Conservation (phyloP, 352 stramenopile genomes). For the Pythium brachiatum region DNA sequence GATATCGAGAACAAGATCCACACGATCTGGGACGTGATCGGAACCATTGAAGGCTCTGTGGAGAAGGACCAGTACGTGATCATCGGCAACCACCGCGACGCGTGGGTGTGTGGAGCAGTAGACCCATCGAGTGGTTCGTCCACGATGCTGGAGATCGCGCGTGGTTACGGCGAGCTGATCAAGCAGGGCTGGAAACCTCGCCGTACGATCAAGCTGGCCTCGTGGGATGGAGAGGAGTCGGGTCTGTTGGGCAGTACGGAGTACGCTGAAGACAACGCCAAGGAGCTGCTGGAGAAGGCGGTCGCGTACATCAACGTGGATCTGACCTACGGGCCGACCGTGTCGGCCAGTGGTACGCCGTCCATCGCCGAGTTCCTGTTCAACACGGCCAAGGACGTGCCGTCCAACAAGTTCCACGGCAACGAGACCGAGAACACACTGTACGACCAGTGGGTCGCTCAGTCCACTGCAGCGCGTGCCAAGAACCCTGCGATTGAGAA, state of each 20-base stretch:
- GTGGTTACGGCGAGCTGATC: slow-evolving; percentile 56
- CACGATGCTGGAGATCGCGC: slow-evolving; percentile 78
- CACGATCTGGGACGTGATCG: slow-evolving; percentile 86
- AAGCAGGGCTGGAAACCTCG: slow-evolving; percentile 62
- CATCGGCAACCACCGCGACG: slow-evolving; percentile 90
- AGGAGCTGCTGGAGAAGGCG: slow-evolving; percentile 45
- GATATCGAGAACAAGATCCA: slow-evolving; percentile 71
- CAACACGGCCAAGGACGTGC: slow-evolving; percentile 49
- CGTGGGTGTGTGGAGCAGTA: slow-evolving; percentile 86
- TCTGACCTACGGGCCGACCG: slow-evolving; percentile 45
- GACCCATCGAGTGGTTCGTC: slow-evolving; percentile 82
- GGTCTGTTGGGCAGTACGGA: slow-evolving; percentile 80
- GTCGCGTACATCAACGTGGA: slow-evolving; percentile 88
- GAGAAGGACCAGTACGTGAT: slow-evolving; percentile 67
- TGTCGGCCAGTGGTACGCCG: slow-evolving; percentile 52
- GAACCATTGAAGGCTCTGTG: slow-evolving; percentile 54
- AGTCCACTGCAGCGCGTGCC: not conserved
- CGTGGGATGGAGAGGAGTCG: slow-evolving; percentile 89
- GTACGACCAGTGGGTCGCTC: slow-evolving; percentile 38
- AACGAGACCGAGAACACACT: slow-evolving; percentile 27
- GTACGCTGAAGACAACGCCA: slow-evolving; percentile 67
- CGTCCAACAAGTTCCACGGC: slow-evolving; percentile 42
- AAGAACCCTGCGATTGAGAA: slow-evolving; percentile 12
- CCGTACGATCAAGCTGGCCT: slow-evolving; percentile 72
- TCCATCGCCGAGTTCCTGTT: slow-evolving; percentile 63